Evolutionary conservation across 2,329 filamentous ascomycete species (phyloP), one percentile per base, ranked within the genome.

Genomic region (Exophiala spinifera): DNA sequence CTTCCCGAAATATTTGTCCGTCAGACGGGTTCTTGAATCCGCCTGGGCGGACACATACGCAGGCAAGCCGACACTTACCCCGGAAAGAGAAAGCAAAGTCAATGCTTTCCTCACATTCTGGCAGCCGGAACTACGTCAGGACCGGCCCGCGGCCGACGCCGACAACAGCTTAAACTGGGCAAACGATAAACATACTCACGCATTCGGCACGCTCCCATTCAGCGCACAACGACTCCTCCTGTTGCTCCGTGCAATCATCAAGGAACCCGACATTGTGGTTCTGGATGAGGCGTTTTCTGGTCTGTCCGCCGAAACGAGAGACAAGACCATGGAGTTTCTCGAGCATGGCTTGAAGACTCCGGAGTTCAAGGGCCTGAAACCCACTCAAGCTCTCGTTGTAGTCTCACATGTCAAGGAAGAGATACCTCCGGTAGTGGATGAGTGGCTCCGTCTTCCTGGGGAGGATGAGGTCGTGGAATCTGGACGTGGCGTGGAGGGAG

Each of bases 321-420:
- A 96, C 68, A 91, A 91, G 67, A 96, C 91, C 65, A 80, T 94
- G 55, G 72, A 87, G 0, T 96, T 95, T 70, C 81, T 99, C 1
- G 84, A 82, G 39, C 70, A 79, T 20, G 87, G 87, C 10, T 80
- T 44, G 11, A 23, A 11, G 10, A 21, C 20, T 8, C n/a, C 42
- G 2, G 11, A 13, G n/a, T 72, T 92, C 3, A 66, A 65, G 1
- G 90, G 90, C 0, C 71, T 96, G 52, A 78, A 79, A 1, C 75
- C 83, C 0, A 70, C 82, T 19, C 92, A 97, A 72, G 91, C 91
- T 0, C 73, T 99, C 50, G 80, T 97, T n/a, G 90, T 91, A 60
- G 92, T 97, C 56, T 94, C 90, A 57, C 94, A 99, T 72, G 79
- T 92, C 57, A 85, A 85, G 59, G 91, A 96, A 64, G 94, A 99